Percentiles rank a stretch among this genome's conserved stretches.
These are phyloP conservation scores for Neonectria sp. DNA, from an alignment of 2,329 filamentous ascomycete genomes.

Conservation along the genomic window DNA sequence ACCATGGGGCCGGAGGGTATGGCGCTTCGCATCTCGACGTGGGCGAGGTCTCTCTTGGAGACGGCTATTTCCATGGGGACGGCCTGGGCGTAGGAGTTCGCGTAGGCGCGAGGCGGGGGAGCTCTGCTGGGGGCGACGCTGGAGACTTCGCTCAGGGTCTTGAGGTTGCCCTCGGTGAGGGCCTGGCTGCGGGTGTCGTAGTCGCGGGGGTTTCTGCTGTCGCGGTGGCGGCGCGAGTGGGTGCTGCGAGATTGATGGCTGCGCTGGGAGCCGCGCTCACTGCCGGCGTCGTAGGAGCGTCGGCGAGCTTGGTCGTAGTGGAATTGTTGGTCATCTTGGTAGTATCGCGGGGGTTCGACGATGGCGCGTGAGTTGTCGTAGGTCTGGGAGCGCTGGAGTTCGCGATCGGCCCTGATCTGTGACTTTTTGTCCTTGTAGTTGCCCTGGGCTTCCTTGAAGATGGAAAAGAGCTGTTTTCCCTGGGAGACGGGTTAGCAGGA, in stretches of 20 bases:
- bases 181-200: conserved; percentile 53
- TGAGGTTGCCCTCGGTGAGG: conserved; percentile 68
- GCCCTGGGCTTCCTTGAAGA: conserved; percentile 93
- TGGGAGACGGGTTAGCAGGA: conserved; percentile 55
- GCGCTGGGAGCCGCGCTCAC: conserved; percentile 59
- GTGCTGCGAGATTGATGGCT: conserved; percentile 59
- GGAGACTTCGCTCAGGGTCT: conserved; percentile 68
- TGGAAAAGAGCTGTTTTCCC: conserved; percentile 91
- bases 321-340: conserved; percentile 53
- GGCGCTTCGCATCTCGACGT: conserved; percentile 48
- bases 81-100: conserved; percentile 54
- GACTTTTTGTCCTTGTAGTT: conserved; percentile 92
- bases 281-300: conserved; percentile 49
- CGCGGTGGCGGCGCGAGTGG: conserved; percentile 50
- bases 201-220: conserved; percentile 31
- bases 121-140: conserved; percentile 62
- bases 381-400: conserved; percentile 74
- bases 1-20: conserved; percentile 47
- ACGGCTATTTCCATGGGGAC: conserved; percentile 60
- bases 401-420: conserved; percentile 78
- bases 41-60: conserved; percentile 51
- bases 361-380: conserved; percentile 55
- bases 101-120: conserved; percentile 60
- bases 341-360: conserved; percentile 33
- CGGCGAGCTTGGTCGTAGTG: conserved; percentile 54